Percentiles rank a stretch among this genome's conserved stretches.
phyloP scores from a whole-genome alignment of 2,329 filamentous ascomycete genomes.

The Coniochaeta pulveracea region DNA sequence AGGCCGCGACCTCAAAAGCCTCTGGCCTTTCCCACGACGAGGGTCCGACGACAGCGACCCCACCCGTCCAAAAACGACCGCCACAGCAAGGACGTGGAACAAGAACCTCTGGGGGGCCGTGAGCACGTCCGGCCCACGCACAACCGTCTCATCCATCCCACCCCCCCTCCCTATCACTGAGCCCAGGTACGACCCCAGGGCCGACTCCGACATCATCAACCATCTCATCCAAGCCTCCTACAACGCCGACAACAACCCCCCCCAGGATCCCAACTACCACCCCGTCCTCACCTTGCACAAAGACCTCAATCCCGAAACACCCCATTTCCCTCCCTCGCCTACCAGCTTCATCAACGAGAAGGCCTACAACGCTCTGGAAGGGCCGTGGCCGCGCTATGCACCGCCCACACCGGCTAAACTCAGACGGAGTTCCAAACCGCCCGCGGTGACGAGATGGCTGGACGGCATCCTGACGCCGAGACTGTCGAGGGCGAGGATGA shows the following conservation, averaged over 20 bases:
- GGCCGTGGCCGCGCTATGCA: not conserved
- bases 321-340: not conserved
- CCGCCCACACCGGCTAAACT: not conserved
- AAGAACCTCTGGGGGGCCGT: constrained; percentile 1
- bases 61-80: not conserved
- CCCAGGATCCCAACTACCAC: not conserved
- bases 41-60: not conserved
- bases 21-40: not conserved
- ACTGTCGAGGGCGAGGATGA: not conserved
- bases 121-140: not conserved
- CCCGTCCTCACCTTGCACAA: not conserved
- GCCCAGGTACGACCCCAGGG: not conserved
- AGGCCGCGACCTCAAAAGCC: no score
- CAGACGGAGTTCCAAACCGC: not conserved
- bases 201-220: constrained; percentile 1
- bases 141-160: not conserved
- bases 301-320: not conserved
- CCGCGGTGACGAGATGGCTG: not conserved
- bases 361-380: constrained; percentile 1
- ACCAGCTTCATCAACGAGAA: constrained; percentile 2
- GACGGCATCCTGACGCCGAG: constrained; percentile 2
- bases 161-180: not conserved
- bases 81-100: not conserved
- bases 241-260: not conserved
- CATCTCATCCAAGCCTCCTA: constrained; percentile 3